Evolutionary conservation across 2,329 filamentous ascomycete species (phyloP).

Genomic region (Tolypocladium amazonense): DNA sequence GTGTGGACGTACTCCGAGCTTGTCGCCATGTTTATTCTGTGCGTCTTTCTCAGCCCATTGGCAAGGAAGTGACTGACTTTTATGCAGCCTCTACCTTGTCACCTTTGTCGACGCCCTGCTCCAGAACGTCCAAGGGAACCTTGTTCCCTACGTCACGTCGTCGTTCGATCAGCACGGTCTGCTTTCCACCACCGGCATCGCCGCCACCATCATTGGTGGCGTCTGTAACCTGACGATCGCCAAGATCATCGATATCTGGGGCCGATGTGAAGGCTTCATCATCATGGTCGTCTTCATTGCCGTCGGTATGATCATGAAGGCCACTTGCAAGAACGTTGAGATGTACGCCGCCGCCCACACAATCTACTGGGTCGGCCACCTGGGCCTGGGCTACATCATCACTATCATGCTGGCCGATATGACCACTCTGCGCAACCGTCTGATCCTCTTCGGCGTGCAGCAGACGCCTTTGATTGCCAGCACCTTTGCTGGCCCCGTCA

Average conservation of each 20-base stretch:
- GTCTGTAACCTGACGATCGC: conserved; percentile 29
- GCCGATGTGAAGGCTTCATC: conserved; percentile 34
- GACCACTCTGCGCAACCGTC: conserved; percentile 29
- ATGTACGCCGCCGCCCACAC: conserved; percentile 52
- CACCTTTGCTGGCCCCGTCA: conserved; percentile 31
- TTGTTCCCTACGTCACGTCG: conserved; percentile 56
- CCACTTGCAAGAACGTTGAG: conserved; percentile 43
- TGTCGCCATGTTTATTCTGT: conserved; percentile 26
- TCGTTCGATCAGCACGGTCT: conserved; percentile 54
- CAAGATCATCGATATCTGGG: conserved; percentile 39
- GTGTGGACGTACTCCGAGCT: conserved; percentile 26
- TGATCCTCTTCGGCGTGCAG: conserved; percentile 31
- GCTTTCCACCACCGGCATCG: conserved; percentile 53
- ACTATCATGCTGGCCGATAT: conserved; percentile 32
- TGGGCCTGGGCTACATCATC: conserved; percentile 28
- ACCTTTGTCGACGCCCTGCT: conserved; percentile 26
- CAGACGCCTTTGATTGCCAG: conserved; percentile 32
- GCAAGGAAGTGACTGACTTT: background rate
- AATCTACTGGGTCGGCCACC: conserved; percentile 51
- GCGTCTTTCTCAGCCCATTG: conserved; percentile 5
- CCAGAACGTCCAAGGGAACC: conserved; percentile 28
- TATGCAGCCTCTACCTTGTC: conserved; percentile 26
- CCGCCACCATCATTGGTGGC: conserved; percentile 36
- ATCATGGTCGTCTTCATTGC: conserved; percentile 31
- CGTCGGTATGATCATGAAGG: conserved; percentile 52